Percentiles rank a stretch among this genome's conserved stretches.
phyloP scores from a whole-genome alignment of 1,284 basidiomycete genomes.

The Gymnopus androsaceus region DNA sequence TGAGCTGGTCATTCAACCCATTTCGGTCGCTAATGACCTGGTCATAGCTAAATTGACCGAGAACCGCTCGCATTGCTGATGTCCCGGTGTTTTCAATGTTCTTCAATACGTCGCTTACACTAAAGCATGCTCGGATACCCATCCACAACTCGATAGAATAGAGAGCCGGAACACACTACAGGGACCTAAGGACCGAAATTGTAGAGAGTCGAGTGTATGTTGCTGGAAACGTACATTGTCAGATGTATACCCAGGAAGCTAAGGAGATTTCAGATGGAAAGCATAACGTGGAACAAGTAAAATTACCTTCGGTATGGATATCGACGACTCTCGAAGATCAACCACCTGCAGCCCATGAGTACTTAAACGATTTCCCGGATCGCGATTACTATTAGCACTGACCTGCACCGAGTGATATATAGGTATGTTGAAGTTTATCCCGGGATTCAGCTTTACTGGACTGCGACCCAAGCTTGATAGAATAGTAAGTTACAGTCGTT shows the following conservation, averaged over 20 bases:
- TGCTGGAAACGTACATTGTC: conserved; percentile 47
- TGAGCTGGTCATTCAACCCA: conserved; percentile 48
- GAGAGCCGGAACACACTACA: conserved; percentile 49
- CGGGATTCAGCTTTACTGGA: conserved; percentile 44
- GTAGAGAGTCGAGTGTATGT: background rate
- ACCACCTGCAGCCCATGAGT: too few relatives aligned
- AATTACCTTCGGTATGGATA: conserved; percentile 42
- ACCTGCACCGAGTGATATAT: conserved; percentile 44
- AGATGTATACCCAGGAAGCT: conserved; percentile 50
- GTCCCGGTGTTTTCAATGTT: conserved; percentile 54
- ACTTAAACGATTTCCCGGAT: too few relatives aligned
- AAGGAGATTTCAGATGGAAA: background rate
- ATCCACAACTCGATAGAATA: conserved; percentile 51
- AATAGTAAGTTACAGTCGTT: background rate
- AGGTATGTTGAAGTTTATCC: conserved; percentile 47
- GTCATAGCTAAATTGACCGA: conserved; percentile 50
- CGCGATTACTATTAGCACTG: too few relatives aligned
- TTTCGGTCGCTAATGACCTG: conserved; percentile 54
- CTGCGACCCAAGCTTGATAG: conserved; percentile 42
- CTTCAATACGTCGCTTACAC: conserved; percentile 44
- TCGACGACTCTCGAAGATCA: conserved; percentile 51
- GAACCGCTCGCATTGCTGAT: conserved; percentile 50
- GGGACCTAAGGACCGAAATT: conserved; percentile 36
- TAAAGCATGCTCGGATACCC: conserved; percentile 55
- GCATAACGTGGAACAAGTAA: background rate